Conservation (phyloP, 306 rosid genomes). For the Sphenostylis stenocarpa region DNA sequence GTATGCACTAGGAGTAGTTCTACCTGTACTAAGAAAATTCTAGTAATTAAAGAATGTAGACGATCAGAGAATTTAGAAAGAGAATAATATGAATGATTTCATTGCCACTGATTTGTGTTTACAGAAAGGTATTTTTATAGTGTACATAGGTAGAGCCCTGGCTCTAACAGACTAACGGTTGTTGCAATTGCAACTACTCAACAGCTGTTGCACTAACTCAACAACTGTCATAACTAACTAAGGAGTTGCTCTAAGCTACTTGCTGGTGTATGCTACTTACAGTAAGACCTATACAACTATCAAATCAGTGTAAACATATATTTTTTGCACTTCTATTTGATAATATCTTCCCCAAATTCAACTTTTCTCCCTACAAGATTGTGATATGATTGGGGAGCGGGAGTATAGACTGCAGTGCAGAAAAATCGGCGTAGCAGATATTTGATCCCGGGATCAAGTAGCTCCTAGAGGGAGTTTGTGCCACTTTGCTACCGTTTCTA, state of each 20-base stretch:
- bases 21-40: neutral
- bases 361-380: neutral
- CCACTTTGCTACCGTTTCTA: neutral
- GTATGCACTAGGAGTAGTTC: neutral
- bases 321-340: neutral
- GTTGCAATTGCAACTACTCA: neutral
- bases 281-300: neutral
- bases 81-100: neutral
- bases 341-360: neutral
- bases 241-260: neutral
- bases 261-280: neutral
- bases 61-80: neutral
- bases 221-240: neutral
- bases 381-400: neutral
- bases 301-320: neutral
- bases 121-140: neutral
- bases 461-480: neutral
- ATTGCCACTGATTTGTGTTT: neutral
- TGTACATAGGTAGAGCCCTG: neutral
- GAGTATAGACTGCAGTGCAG: neutral
- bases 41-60: neutral
- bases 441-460: neutral
- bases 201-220: neutral
- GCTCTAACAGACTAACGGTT: neutral
- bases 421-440: neutral